Conservation (phyloP, 1,139 yeast genomes). For the Suhomyces maxii region DNA sequence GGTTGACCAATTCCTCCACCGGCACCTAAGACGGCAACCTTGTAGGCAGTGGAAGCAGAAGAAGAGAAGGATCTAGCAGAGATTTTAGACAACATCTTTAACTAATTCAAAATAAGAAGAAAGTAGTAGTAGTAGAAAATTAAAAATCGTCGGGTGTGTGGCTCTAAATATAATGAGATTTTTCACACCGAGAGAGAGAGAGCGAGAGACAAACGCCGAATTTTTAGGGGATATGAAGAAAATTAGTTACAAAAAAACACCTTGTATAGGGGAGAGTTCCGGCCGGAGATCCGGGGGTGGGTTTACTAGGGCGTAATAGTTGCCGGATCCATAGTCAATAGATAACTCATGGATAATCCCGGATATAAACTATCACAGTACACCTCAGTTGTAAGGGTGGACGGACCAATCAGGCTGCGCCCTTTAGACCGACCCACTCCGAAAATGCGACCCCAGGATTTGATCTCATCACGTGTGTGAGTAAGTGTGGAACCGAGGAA, state of each 20-base stretch:
- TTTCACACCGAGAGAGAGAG: constrained; percentile 1
- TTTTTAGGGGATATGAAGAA: too few relatives aligned
- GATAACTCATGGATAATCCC: not conserved
- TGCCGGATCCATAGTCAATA: not conserved
- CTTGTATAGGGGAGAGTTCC: not conserved
- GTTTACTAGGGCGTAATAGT: not conserved
- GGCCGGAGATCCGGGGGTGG: not conserved
- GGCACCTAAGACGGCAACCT: constrained; percentile 76
- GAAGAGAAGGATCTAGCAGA: constrained; percentile 72
- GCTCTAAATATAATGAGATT: constrained; percentile 8
- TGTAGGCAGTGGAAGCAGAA: constrained; percentile 63
- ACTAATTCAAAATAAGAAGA: constrained; percentile 3
- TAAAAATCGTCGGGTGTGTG: constrained; percentile 6
- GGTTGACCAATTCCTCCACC: constrained; percentile 96
- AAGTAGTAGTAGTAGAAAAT: constrained; percentile 2
- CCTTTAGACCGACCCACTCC: constrained; percentile 10
- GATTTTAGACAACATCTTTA: constrained; percentile 45
- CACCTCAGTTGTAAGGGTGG: not conserved
- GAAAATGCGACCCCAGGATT: constrained; percentile 4
- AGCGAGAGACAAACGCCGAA: not conserved
- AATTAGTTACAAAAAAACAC: too few relatives aligned
- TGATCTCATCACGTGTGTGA: not conserved
- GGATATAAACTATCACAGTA: not conserved
- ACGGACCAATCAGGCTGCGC: constrained; percentile 10
- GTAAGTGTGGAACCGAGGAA: not conserved